phyloP scores from a whole-genome alignment of 1,139 yeast species.

The Trichomonascaceae sp. region DNA sequence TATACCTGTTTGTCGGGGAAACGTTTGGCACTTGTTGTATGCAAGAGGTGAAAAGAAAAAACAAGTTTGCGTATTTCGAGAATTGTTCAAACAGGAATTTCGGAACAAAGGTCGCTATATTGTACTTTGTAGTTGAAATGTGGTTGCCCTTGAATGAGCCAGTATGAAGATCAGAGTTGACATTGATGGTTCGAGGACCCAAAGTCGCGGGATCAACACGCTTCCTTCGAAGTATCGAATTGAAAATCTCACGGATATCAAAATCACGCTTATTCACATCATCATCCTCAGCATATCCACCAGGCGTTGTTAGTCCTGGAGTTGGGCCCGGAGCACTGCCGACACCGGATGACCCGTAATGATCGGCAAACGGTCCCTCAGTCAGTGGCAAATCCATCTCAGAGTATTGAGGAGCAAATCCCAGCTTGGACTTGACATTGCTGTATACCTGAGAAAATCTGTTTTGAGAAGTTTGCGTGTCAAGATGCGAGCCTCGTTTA shows the following conservation, averaged over 20 bases:
- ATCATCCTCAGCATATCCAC: constrained; percentile 18
- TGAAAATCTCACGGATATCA: constrained; percentile 53
- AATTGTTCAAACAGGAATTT: constrained; percentile 94
- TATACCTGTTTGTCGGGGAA: constrained; percentile 91
- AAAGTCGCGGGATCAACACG: constrained; percentile 29
- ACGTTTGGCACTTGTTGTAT: constrained; percentile 97
- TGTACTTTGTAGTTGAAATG: constrained; percentile 95
- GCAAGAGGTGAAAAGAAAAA: constrained; percentile 83
- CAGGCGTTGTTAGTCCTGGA: constrained; percentile 6
- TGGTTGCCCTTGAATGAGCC: constrained; percentile 70
- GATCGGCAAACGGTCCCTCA: constrained; percentile 15
- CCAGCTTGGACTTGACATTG: constrained; percentile 27
- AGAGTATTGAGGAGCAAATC: constrained; percentile 27
- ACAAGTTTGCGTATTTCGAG: constrained; percentile 92
- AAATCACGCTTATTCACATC: constrained; percentile 36
- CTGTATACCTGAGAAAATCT: constrained; percentile 27
- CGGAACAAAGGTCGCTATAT: constrained; percentile 86
- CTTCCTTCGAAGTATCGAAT: constrained; percentile 38
- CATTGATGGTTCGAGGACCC: constrained; percentile 63
- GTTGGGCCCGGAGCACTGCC: constrained; percentile 16
- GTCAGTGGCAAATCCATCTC: constrained; percentile 34
- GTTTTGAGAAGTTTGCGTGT: constrained; percentile 1
- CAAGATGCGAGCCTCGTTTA: neutral
- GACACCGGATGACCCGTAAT: constrained; percentile 3
- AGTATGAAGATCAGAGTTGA: constrained; percentile 47